Evolutionary conservation across 2,329 filamentous ascomycete species (phyloP), one percentile per base, ranked within the genome.

Genomic region (Leptographium wingfieldii): DNA sequence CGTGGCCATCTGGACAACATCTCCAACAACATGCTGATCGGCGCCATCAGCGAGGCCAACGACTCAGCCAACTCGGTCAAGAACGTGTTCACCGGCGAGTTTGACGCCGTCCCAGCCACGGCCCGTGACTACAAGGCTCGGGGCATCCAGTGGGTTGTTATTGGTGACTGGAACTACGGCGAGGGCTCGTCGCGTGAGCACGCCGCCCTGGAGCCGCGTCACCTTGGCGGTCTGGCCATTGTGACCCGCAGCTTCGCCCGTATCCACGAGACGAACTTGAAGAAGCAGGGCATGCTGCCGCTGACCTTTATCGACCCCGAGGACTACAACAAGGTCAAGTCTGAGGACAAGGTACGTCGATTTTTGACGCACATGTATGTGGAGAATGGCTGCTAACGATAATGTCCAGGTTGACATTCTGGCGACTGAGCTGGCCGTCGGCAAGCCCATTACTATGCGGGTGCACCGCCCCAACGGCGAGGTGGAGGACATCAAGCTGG

Each of bases 1-100:
- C 97, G 97, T 80, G 94, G 94, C 64, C 94, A 99, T 74, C 83
- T 99, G 64, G 90, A 94, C 72, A 99, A 99, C 79, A 99, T 99
- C 73, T 88, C 86, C 67, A 90, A 90, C 70, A 99, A 99, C 81
- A 99, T 94, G 2, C 84, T 99, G 63, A 99, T 92, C 0, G 88
- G 87, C 66, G 92, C 95, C 73, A 92, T 94, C 65, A 97, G 97
- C 73, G 85, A 82, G 25, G 94, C 92, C 5, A 94, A 95, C 75
- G 94, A 99, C 72, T 75, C 88, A 61, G 86, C 91, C 70, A 90
- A 90, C 67, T 96, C 95, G 82, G 80, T 99, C 75, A 87, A 90
- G 82, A 96, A 99, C 85, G 77, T 83, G 76, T 86, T 88, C 70
- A 95, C 80, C 64, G 89, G 86, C 69, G 84, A 92, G 67, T 92